Conservation (phyloP, 371 early-diverging fungal genomes). For the Capniomyces stellatus region DNA sequence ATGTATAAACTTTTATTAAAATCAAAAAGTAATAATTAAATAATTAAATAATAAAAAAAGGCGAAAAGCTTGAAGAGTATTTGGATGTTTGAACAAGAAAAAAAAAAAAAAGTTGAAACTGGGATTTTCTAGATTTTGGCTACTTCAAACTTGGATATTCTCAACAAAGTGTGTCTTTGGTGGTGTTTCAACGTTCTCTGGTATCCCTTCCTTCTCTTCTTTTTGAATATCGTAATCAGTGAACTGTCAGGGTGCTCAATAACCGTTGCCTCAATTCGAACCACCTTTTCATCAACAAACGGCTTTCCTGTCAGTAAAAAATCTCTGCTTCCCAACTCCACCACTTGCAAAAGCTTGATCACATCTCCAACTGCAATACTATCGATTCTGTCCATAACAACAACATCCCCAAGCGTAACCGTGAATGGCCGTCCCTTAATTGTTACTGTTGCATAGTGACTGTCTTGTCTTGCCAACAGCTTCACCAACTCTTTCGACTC, state of each 20-base stretch:
- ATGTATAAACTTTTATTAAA: too few relatives aligned
- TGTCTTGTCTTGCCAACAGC: constrained; percentile 28
- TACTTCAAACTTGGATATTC: constrained; percentile 54
- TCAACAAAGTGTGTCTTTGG: constrained; percentile 54
- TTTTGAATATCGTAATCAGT: constrained; percentile 55
- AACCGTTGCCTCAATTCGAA: constrained; percentile 63
- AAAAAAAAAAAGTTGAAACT: not conserved
- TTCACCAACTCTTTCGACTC: constrained; percentile 5
- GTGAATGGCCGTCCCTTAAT: constrained; percentile 74
- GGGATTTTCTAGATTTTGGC: constrained; percentile 21
- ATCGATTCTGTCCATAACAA: constrained; percentile 60
- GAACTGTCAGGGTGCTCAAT: constrained; percentile 78
- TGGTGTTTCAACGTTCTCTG: constrained; percentile 51
- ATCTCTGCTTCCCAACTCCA: constrained; percentile 73
- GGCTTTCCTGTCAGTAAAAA: constrained; percentile 76
- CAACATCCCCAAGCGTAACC: constrained; percentile 71
- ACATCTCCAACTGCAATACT: constrained; percentile 75
- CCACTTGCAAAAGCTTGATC: constrained; percentile 63
- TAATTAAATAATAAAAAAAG: too few relatives aligned
- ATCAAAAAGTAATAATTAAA: too few relatives aligned
- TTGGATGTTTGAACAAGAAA: too few relatives aligned
- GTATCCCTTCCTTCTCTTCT: constrained; percentile 78
- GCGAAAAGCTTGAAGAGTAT: too few relatives aligned
- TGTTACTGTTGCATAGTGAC: constrained; percentile 67
- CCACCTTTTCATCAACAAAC: constrained; percentile 49